Evolutionary conservation across 2,329 filamentous ascomycete species (phyloP), one percentile per base, ranked within the genome.

Genomic region (Clarireedia hainanense): DNA sequence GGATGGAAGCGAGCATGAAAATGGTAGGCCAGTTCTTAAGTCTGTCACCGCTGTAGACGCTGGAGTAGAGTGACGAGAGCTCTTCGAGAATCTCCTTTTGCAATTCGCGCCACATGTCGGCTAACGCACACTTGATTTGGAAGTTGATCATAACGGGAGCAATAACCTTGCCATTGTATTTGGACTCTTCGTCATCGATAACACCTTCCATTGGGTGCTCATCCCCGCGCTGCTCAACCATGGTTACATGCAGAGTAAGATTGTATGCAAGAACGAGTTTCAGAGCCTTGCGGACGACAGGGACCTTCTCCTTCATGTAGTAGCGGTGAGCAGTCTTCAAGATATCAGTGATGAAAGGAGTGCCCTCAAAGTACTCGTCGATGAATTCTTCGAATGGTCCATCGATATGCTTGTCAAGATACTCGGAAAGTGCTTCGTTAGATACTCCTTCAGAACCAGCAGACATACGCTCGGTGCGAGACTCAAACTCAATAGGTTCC

Each of bases 61-160:
- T 95, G n/a, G 90, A 95, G 80, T 96, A 97, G 14, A 97, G 80
- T 6, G 83, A 76, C 1, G 92, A 96, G 1, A 97, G 81, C 76
- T 97, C 92, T 75, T 95, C 91, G 2, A 97, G 80, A 39, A 96
- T 91, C 65, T 96, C 92, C 76, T 95, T 95, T 72, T 96, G 91
- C 57, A 97, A 79, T 72, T 96, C 91, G 62, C 92, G 91, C 92
- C 92, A 97, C 89, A 96, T 95, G 68, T 95, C 91, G 63, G 91
- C 92, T 75, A 97, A 85, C 54, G 91, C 91, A 67, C 89, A 94
- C 81, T 97, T 97, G 78, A 97, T 91, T 76, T 96, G 90, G 82
- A 96, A 96, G 78, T 96, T 97, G 81, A 97, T 95, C 91, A 97
- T 95, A 69, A 96, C 91, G 12, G 92, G 92, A 15, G 92, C 92